Evolutionary conservation across 1,139 yeast genomes (phyloP).

Genomic region (Hyphopichia wangnamkhiaoensis): DNA sequence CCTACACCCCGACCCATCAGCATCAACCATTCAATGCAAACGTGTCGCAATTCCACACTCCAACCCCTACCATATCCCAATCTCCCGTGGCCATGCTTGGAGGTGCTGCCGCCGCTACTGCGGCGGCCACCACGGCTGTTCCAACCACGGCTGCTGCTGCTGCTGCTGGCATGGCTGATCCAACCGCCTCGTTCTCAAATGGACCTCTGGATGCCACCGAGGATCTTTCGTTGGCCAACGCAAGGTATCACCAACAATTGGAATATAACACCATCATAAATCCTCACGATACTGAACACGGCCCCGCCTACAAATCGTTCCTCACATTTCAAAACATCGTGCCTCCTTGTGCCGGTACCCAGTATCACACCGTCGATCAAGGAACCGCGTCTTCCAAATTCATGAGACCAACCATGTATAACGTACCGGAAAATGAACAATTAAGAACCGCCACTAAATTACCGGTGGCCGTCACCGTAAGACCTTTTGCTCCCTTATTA

Average conservation of each 20-base stretch:
- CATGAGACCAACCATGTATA: constrained; percentile 78
- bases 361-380: constrained; percentile 71
- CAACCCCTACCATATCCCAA: constrained; percentile 3
- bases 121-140: constrained; percentile 6
- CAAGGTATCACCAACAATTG: constrained; percentile 56
- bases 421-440: constrained; percentile 75
- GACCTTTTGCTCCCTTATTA: constrained; percentile 76
- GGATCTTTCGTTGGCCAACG: constrained; percentile 52
- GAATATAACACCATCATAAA: constrained; percentile 36
- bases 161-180: constrained; percentile 5
- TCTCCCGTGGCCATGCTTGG: constrained; percentile 1
- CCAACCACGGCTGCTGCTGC: constrained; percentile 9
- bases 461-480: constrained; percentile 77
- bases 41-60: neutral
- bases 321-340: constrained; percentile 71
- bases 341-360: constrained; percentile 83
- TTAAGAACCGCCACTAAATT: constrained; percentile 70
- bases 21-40: neutral
- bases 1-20: constrained; percentile 3
- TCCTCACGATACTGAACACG: constrained; percentile 22
- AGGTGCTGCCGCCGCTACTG: constrained; percentile 4
- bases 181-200: neutral
- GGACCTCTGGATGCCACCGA: neutral
- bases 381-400: constrained; percentile 83
- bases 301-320: constrained; percentile 44